Base-by-base conservation (phyloP, 768 basidiomycete species). In the Dentipellis sp. region DNA sequence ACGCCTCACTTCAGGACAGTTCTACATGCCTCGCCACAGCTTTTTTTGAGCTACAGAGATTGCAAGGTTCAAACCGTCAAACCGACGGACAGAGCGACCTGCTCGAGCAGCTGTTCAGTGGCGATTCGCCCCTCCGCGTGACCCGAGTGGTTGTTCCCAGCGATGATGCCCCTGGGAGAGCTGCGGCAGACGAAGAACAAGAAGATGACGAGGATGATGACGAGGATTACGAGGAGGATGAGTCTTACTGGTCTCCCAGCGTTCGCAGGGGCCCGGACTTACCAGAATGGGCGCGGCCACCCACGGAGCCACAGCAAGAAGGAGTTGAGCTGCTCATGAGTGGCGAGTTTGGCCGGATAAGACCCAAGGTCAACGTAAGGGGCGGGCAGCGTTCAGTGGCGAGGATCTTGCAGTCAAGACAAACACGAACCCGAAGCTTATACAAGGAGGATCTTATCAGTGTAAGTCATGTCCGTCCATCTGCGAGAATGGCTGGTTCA, bases 261-360 rank as follows among this genome's bases (percentile, higher is more conserved):
- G 34, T 48, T 50, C 50, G 51, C 17, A 10, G 42, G 5, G 23
- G 55, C 36, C 58, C 47, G 42, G 55, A 60, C 10, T 66, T 67
- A 48, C 65, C 60, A 35, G 63, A 58, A 11, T 76, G 71, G 72
- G 75, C 68, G 56, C 64, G 68, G 34, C 59, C 70, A 46, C 73
- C 78, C 21, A 80, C 68, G 17, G 78, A 84, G 56, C 86, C 90
- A 6, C 79, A 85, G 67, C 62, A 78, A 52, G 75, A 71, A 35
- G 92, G 92, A 2, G 63, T 83, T 14, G 74, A 79, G 42, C 74
- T 95, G 11, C 74, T 91, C 10, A 78, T 78, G 60, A 77, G 83
- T 61, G 92, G 92, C 48, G 88, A 93, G 53, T 95, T 93, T 68
- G 91, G 91, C 16, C 71, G 79, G 56, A 73, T 89, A 36, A 72